phyloP scores from a whole-genome alignment of 306 rosid species.

The Lagenaria siceraria region DNA sequence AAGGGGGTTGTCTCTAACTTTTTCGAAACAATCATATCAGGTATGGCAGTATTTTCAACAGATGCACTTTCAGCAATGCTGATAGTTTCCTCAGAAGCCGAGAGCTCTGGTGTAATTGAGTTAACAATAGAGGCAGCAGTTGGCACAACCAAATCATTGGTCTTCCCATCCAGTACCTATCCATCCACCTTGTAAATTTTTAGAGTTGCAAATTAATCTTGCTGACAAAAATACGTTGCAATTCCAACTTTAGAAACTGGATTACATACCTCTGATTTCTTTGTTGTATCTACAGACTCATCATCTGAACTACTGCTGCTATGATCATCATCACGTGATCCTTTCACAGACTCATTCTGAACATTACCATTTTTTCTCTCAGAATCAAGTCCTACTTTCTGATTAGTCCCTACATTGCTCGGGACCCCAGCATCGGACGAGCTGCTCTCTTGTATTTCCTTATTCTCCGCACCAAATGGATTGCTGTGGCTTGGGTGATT shows the following conservation, averaged over 20 bases:
- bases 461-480: slow-evolving; percentile 26
- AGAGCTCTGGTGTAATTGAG: not conserved
- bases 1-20: not conserved
- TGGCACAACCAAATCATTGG: slow-evolving; percentile 7
- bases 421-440: slow-evolving; percentile 15
- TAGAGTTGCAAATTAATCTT: slow-evolving; percentile 16
- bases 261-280: slow-evolving; percentile 2
- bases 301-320: slow-evolving; percentile 27
- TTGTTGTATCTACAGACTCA: slow-evolving; percentile 4
- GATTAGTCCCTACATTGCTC: slow-evolving; percentile 17
- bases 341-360: not conserved
- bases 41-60: not conserved
- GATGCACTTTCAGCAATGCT: slow-evolving; percentile 1
- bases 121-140: not conserved
- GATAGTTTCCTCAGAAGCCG: slow-evolving; percentile 3
- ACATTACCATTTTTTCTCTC: not conserved
- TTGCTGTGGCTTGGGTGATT: slow-evolving; percentile 20
- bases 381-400: not conserved
- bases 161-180: slow-evolving; percentile 12
- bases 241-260: slow-evolving; percentile 3
- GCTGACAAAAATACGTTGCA: slow-evolving; percentile 1
- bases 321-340: not conserved
- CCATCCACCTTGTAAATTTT: slow-evolving; percentile 11
- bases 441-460: slow-evolving; percentile 20
- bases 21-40: not conserved